phyloP scores from a whole-genome alignment of 2,329 filamentous ascomycete species.

The Ceratocystis destructans region DNA sequence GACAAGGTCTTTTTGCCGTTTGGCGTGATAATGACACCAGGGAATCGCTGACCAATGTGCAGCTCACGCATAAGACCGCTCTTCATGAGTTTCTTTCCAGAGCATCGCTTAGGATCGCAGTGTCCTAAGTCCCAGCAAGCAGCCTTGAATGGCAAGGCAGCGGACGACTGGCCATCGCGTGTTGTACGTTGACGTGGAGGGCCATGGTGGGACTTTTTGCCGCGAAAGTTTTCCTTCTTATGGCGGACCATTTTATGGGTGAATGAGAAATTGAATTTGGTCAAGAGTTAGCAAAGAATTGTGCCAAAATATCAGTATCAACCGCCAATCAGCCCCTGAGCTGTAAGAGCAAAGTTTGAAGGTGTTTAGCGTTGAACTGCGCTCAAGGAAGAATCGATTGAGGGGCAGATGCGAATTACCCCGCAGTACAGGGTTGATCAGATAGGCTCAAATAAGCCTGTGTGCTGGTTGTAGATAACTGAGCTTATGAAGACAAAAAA shows the following conservation, averaged over 20 bases:
- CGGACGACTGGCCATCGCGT: constrained; percentile 29
- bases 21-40: constrained; percentile 84
- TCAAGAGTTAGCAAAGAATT: neutral
- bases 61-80: constrained; percentile 88
- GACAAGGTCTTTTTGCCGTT: constrained; percentile 81
- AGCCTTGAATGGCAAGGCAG: constrained; percentile 58
- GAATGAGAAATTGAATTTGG: neutral
- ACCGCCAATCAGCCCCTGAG: neutral
- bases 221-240: constrained; percentile 77
- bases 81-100: constrained; percentile 85
- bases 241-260: constrained; percentile 64
- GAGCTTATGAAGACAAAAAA: neutral
- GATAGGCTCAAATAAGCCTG: neutral
- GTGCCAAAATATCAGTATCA: neutral
- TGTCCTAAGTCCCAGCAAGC: constrained; percentile 97
- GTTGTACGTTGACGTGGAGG: constrained; percentile 43
- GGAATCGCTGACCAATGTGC: constrained; percentile 79
- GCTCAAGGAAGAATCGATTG: constrained; percentile 8
- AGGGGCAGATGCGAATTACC: constrained; percentile 17
- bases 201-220: constrained; percentile 53
- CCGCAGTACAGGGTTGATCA: constrained; percentile 6
- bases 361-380: neutral
- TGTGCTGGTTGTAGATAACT: neutral
- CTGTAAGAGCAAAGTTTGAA: neutral
- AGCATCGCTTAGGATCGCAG: constrained; percentile 93